A percentile compares a stretch with the other conserved stretches of the same genome.
Evolutionary conservation across 345 rosid species (phyloP).

Genomic region (Lagerstroemia speciosa): DNA sequence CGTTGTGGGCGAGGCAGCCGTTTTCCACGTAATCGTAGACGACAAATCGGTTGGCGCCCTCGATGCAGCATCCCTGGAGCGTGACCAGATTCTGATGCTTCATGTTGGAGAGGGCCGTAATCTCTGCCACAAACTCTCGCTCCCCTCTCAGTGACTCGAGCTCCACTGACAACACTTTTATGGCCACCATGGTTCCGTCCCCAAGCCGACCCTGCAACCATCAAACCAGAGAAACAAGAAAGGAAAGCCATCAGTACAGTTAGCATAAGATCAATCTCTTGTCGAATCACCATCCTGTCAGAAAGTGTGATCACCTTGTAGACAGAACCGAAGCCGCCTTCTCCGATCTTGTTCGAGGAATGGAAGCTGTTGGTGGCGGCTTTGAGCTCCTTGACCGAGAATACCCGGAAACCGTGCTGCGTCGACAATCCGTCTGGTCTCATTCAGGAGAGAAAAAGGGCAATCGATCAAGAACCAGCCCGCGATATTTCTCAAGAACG

Average conservation of each 20-base stretch:
- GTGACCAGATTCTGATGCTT: constrained; percentile 44
- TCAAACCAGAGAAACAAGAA: not conserved
- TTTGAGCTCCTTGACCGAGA: constrained; percentile 31
- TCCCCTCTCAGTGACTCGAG: constrained; percentile 50
- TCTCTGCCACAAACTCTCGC: constrained; percentile 47
- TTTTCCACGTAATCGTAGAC: constrained; percentile 53
- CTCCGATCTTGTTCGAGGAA: constrained; percentile 48
- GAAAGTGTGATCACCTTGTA: constrained; percentile 32
- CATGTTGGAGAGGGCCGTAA: constrained; percentile 33
- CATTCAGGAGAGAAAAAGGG: too few species aligned
- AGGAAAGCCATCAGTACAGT: not conserved
- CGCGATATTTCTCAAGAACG: too few species aligned
- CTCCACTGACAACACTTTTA: constrained; percentile 46
- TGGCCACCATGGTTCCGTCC: constrained; percentile 37
- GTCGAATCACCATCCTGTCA: not conserved
- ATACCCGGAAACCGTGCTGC: constrained; percentile 15
- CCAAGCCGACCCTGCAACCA: constrained; percentile 4
- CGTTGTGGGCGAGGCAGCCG: constrained; percentile 31
- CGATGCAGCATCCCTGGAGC: constrained; percentile 47
- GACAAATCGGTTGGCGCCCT: constrained; percentile 35
- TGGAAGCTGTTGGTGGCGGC: constrained; percentile 35
- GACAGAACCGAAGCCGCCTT: constrained; percentile 50
- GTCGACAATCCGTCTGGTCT: too few species aligned
- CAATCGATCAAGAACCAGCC: too few species aligned
- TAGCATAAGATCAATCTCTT: not conserved